Percentiles rank a stretch among this genome's conserved stretches.
phyloP scores from a whole-genome alignment of 805 yeast genomes.

The Kluyveromyces dobzhanskii region DNA sequence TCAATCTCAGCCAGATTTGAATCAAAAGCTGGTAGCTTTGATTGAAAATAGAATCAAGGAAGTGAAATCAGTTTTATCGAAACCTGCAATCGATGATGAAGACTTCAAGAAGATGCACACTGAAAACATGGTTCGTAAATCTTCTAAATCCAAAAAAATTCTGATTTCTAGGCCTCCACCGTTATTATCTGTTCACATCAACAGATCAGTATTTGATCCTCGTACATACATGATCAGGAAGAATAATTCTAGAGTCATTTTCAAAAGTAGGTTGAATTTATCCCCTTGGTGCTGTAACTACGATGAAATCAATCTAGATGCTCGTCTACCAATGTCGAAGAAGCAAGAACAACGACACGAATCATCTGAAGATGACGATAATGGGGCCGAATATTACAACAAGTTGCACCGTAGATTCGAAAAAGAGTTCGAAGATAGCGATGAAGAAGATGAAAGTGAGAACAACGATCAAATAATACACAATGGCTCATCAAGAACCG shows the following conservation, averaged over 20 bases:
- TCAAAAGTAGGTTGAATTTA: conserved; percentile 63
- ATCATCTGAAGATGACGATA: conserved; percentile 27
- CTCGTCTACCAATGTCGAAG: conserved; percentile 60
- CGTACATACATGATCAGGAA: conserved; percentile 74
- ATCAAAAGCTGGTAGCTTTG: conserved; percentile 27
- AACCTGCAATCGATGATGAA: conserved; percentile 72
- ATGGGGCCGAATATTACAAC: conserved; percentile 25
- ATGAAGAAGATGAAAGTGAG: conserved; percentile 19
- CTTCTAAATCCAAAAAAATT: conserved; percentile 78
- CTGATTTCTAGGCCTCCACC: conserved; percentile 77
- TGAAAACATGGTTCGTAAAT: conserved; percentile 62
- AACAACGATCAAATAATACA: conserved; percentile 1
- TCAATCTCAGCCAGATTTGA: conserved; percentile 15
- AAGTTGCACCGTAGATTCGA: conserved; percentile 25
- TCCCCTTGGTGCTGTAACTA: conserved; percentile 63
- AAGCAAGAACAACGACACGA: conserved; percentile 40
- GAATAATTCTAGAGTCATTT: conserved; percentile 73
- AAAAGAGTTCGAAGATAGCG: conserved; percentile 29
- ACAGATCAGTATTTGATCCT: conserved; percentile 89
- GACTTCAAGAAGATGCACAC: conserved; percentile 67
- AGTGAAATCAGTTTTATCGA: conserved; percentile 45
- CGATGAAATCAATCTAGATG: conserved; percentile 67
- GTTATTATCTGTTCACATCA: conserved; percentile 75
- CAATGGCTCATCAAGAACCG: conserved; percentile 5
- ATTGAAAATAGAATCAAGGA: conserved; percentile 39